phyloP scores from a whole-genome alignment of 768 basidiomycete genomes.

The Leccinum variicolor region DNA sequence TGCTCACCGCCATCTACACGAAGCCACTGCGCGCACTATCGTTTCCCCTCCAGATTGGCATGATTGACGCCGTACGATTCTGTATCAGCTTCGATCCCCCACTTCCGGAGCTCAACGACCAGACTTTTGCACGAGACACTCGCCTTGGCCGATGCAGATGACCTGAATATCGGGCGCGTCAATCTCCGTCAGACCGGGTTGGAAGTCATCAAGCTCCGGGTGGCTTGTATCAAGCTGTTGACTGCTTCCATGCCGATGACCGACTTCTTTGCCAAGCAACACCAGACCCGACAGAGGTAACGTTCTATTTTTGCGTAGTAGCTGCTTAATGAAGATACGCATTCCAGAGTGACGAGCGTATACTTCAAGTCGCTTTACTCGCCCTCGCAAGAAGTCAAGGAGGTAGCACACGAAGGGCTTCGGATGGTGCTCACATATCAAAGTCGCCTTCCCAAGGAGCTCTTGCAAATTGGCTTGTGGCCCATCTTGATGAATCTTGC shows the following conservation, averaged over 20 bases:
- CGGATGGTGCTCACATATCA: constrained; percentile 87
- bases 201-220: constrained; percentile 85
- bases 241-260: constrained; percentile 94
- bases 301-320: constrained; percentile 6
- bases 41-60: constrained; percentile 93
- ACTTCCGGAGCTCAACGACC: constrained; percentile 87
- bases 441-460: constrained; percentile 88
- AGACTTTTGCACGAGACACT: constrained; percentile 91
- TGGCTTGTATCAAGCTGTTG: constrained; percentile 89
- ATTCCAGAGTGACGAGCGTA: constrained; percentile 78
- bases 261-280: constrained; percentile 87
- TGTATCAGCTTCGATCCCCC: constrained; percentile 87
- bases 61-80: constrained; percentile 96
- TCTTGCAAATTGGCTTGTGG: too few relatives aligned
- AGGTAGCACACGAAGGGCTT: constrained; percentile 92
- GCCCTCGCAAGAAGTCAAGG: constrained; percentile 84
- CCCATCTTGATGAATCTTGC: constrained; percentile 97
- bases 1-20: constrained; percentile 88
- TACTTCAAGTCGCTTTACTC: constrained; percentile 92
- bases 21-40: constrained; percentile 96
- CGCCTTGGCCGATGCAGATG: constrained; percentile 94
- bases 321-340: constrained; percentile 1
- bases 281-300: constrained; percentile 81
- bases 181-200: constrained; percentile 71
- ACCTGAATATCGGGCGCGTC: constrained; percentile 74